Conservation (phyloP, 305 asterid genomes). For the Rubia tinctorum region DNA sequence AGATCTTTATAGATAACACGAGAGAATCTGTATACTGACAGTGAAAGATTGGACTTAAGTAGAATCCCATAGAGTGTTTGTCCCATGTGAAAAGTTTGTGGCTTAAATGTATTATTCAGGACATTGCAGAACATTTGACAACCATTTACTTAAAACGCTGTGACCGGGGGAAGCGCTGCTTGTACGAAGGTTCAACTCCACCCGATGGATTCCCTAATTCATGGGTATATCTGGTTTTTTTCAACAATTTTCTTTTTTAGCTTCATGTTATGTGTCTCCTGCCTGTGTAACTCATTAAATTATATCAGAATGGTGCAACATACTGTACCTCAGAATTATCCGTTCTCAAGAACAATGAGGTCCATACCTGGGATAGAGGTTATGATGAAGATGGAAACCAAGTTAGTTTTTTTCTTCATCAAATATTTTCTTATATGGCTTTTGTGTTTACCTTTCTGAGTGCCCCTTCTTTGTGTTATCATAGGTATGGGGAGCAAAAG, state of each 20-base stretch:
- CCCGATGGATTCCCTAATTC: conserved; percentile 84
- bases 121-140: conserved; percentile 94
- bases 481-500: conserved; percentile 97
- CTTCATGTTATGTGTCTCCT: conserved; percentile 2
- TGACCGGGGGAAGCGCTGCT: conserved; percentile 91
- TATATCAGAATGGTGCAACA: conserved; percentile 79
- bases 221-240: conserved; percentile 50
- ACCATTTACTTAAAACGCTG: conserved; percentile 81
- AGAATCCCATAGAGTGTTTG: background rate
- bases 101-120: conserved; percentile 41
- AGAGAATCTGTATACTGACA: background rate
- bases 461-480: conserved; percentile 1
- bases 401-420: conserved; percentile 34
- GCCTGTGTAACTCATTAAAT: conserved; percentile 4
- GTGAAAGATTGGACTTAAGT: background rate
- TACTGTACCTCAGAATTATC: conserved; percentile 79
- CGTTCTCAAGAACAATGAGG: conserved; percentile 76
- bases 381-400: conserved; percentile 81
- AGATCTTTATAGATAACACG: background rate
- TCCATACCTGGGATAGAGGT: conserved; percentile 92
- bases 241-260: background rate
- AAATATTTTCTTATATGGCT: background rate
- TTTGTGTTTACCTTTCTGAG: background rate
- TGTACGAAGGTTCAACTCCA: conserved; percentile 93
- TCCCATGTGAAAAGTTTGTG: background rate